Conservation (phyloP, 129 eudicot genomes). For the Erigeron canadensis region DNA sequence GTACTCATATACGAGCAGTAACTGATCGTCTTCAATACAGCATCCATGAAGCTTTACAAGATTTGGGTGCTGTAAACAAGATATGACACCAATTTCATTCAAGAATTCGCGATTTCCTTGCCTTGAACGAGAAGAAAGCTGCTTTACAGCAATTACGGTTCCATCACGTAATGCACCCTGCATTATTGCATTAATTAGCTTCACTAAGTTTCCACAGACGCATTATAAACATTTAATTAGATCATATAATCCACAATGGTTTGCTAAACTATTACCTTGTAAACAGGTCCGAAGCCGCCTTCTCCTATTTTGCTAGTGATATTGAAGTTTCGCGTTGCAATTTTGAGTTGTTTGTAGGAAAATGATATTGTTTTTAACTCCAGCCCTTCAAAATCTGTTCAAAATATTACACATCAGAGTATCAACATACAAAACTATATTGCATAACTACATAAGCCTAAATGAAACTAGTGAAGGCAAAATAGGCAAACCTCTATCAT, state of each 20-base stretch:
- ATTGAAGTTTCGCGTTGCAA: conserved; percentile 43
- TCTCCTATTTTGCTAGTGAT: conserved; percentile 38
- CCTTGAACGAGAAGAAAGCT: conserved; percentile 43
- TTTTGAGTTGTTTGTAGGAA: conserved; percentile 40
- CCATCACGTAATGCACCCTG: conserved; percentile 46
- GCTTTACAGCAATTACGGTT: conserved; percentile 47
- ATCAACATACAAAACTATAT: neutral
- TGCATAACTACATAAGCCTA: neutral
- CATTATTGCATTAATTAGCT: conserved; percentile 23
- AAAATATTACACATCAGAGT: neutral
- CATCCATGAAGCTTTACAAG: conserved; percentile 50
- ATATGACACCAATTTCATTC: conserved; percentile 44
- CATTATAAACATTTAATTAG: neutral
- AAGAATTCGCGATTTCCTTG: conserved; percentile 49
- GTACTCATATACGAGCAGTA: conserved; percentile 48
- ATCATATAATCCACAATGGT: neutral
- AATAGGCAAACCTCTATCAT: neutral
- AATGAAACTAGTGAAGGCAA: neutral
- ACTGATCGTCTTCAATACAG: conserved; percentile 45
- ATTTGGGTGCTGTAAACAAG: conserved; percentile 46
- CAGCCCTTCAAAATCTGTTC: conserved; percentile 39
- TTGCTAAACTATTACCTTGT: conserved; percentile 32
- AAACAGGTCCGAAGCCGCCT: conserved; percentile 54
- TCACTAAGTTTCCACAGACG: conserved; percentile 17
- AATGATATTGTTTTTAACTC: conserved; percentile 33